Evolutionary conservation across 2,329 filamentous ascomycete species (phyloP), one percentile per base, ranked within the genome.

Genomic region (Aureobasidium sp.): DNA sequence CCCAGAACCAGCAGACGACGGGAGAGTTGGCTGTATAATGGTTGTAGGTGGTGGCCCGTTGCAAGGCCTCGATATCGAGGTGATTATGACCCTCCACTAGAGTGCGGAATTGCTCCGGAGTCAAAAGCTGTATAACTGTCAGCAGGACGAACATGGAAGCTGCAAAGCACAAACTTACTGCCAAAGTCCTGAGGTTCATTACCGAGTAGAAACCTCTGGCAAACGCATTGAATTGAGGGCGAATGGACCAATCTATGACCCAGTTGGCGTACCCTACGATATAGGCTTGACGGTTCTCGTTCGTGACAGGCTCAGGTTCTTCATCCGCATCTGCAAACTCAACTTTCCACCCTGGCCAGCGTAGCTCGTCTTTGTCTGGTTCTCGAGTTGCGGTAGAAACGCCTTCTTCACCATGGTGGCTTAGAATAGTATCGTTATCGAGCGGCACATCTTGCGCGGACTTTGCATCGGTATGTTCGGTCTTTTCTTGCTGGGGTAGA

Each of bases 231-330:
- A 84, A 90, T 65, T 96, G 90, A 0, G 85, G 81, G 0, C 76
- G 73, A 37, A 97, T 76, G 0, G 89, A 93, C 32, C 86, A 77
- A 63, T 89, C 80, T 0, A 87, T 88, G 22, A 96, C 77, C 76
- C 90, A 94, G 55, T 78, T 78, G 59, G 94, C 85, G 67, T 97
- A 97, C 68, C 95, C 88, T 53, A 77, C 79, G 3, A 95, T 83
- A 61, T 89, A 98, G 25, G 81, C 78, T 49, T 83, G 76, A 39
- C 90, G 83, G 66, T 94, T 96, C 32, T 77, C 78, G 60, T 85
- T 84, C 0, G 88, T 95, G 22, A 97, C 89, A n/a, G 88, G 71
- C 0, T 80, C 78, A 0, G 86, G 79, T 57, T 86, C 17, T 21
- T 56, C 53, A 2, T n/a, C 81, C 6, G 73, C 69, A 2, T 70